Evolutionary conservation across 2,329 filamentous ascomycete genomes (phyloP).

Genomic region (Pseudophaeomoniella oleicola): DNA sequence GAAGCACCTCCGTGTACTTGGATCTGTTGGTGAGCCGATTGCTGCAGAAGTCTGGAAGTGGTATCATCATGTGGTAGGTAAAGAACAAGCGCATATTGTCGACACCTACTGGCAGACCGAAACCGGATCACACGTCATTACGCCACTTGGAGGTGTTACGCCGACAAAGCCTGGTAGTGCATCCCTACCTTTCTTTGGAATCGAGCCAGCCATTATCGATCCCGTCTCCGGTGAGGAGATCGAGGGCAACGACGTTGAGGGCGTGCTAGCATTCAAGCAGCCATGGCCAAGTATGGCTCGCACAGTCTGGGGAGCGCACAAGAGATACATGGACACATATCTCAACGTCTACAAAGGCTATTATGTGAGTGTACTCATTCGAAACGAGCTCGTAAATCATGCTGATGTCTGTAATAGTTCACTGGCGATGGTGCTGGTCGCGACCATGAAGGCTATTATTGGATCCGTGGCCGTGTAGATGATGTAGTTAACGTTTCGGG

Average conservation of each 20-base stretch:
- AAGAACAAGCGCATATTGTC: slow-evolving; percentile 81
- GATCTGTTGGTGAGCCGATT: slow-evolving; percentile 94
- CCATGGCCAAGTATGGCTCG: slow-evolving; percentile 97
- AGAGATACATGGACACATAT: slow-evolving; percentile 98
- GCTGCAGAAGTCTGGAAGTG: slow-evolving; percentile 98
- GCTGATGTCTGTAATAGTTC: too few species aligned
- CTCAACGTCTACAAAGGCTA: slow-evolving; percentile 95
- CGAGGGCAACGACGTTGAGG: slow-evolving; percentile 90
- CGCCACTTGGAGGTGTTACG: slow-evolving; percentile 80
- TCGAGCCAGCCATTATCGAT: slow-evolving; percentile 95
- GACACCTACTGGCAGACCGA: slow-evolving; percentile 99
- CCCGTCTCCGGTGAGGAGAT: slow-evolving; percentile 90
- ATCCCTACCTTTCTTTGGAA: slow-evolving; percentile 93
- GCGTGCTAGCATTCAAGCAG: slow-evolving; percentile 93
- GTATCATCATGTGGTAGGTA: slow-evolving; percentile 93
- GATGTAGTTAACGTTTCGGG: slow-evolving; percentile 98
- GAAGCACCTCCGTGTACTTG: slow-evolving; percentile 76
- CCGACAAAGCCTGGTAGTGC: slow-evolving; percentile 95
- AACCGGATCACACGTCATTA: slow-evolving; percentile 92
- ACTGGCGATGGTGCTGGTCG: slow-evolving; percentile 73
- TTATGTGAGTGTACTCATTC: slow-evolving; percentile 73
- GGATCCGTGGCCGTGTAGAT: slow-evolving; percentile 96
- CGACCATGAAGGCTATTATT: slow-evolving; percentile 98
- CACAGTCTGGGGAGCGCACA: slow-evolving; percentile 94
- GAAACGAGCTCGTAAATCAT: too few species aligned